phyloP scores from a whole-genome alignment of 2,329 filamentous ascomycete species.

The Clonostachys rosea region DNA sequence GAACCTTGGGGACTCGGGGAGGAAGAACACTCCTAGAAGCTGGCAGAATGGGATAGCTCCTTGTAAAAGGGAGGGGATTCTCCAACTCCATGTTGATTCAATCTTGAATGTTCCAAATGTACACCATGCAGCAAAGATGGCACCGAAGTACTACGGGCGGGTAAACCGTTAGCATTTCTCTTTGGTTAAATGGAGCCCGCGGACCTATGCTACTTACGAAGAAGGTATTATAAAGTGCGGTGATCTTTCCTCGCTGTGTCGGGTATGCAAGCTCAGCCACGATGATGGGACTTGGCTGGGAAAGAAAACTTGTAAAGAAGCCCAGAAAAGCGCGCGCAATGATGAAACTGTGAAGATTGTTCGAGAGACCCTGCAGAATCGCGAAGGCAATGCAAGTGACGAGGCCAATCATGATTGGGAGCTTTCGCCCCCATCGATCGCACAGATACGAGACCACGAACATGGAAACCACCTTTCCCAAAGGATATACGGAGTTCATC shows the following conservation, averaged over 20 bases:
- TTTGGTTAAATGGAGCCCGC: too few species aligned
- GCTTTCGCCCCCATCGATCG: constrained; percentile 13
- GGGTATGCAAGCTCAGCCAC: constrained; percentile 24
- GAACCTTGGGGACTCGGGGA: constrained; percentile 31
- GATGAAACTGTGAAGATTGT: constrained; percentile 30
- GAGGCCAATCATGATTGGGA: constrained; percentile 16
- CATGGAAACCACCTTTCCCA: constrained; percentile 30
- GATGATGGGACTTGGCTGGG: constrained; percentile 18
- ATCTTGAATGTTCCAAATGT: constrained; percentile 38
- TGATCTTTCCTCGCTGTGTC: constrained; percentile 21
- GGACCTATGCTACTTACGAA: constrained; percentile 33
- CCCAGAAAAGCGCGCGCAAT: constrained; percentile 20
- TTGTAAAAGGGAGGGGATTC: constrained; percentile 38
- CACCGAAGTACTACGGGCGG: constrained; percentile 1
- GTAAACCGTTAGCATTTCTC: too few species aligned
- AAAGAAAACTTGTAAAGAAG: constrained; percentile 16
- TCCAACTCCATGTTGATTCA: constrained; percentile 42
- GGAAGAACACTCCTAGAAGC: constrained; percentile 26
- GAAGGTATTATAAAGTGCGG: constrained; percentile 9
- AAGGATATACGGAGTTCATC: constrained; percentile 30
- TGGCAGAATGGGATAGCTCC: constrained; percentile 35
- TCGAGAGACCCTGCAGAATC: constrained; percentile 21
- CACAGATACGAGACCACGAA: constrained; percentile 14
- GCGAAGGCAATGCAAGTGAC: constrained; percentile 6
- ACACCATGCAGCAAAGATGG: constrained; percentile 24